These are phyloP conservation scores for Microcos paniculata DNA, from an alignment of 345 rosid genomes.

Conservation along the genomic window DNA sequence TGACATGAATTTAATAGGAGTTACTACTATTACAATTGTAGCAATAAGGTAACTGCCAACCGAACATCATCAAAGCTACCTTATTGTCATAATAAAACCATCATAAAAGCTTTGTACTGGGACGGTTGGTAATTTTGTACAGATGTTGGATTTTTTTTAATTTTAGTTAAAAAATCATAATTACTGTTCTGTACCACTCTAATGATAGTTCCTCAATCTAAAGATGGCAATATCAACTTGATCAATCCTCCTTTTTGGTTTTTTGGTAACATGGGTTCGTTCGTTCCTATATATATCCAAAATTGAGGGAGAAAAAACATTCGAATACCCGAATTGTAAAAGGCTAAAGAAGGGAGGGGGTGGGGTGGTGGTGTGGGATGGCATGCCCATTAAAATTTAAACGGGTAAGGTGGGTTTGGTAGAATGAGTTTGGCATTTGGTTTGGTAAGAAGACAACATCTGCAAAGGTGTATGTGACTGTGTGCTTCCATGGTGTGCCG, in stretches of 20 bases:
- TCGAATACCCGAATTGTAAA: background rate
- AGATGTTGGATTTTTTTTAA: background rate
- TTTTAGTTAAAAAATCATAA: background rate
- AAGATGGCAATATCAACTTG: too few species aligned
- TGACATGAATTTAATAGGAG: too few species aligned
- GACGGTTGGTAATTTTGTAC: background rate
- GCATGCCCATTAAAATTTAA: constrained; percentile 15
- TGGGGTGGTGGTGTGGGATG: constrained; percentile 11
- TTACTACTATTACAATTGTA: too few species aligned
- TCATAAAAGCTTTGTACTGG: background rate
- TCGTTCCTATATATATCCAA: background rate
- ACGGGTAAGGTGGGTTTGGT: constrained; percentile 34
- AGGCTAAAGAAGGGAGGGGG: background rate
- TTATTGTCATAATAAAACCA: background rate
- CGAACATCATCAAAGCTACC: too few species aligned
- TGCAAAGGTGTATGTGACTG: constrained; percentile 1
- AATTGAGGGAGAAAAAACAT: background rate
- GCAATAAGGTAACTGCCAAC: too few species aligned
- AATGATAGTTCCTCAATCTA: background rate
- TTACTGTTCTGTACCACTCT: background rate
- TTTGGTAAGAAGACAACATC: constrained; percentile 55
- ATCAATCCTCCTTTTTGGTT: too few species aligned
- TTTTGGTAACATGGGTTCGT: too few species aligned
- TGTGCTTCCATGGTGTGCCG: constrained; percentile 25
- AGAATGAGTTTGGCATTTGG: constrained; percentile 30